phyloP scores from a whole-genome alignment of 1,284 basidiomycete genomes.

The Trichosporon faecale region DNA sequence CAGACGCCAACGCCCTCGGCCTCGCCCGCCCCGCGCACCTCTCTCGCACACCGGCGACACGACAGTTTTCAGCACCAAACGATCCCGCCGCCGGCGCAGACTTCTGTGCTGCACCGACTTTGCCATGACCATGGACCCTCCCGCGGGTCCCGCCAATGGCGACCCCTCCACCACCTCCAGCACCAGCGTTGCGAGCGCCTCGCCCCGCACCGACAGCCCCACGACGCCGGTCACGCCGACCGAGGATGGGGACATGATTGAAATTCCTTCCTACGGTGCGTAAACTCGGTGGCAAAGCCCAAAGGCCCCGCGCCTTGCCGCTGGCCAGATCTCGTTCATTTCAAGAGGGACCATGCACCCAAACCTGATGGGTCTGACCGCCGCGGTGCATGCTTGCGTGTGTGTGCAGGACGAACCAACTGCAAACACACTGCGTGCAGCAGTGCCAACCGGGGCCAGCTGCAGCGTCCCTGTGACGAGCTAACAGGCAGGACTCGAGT shows the following conservation, averaged over 20 bases:
- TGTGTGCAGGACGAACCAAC: too few relatives aligned
- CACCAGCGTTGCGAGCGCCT: background rate
- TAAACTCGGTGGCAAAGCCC: background rate
- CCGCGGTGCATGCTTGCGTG: background rate
- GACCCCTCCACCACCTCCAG: background rate
- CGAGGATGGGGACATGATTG: background rate
- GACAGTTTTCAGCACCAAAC: background rate
- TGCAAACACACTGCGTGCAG: too few relatives aligned
- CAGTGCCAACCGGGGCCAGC: too few relatives aligned
- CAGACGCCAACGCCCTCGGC: background rate
- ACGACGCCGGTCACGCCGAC: background rate
- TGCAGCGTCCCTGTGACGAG: too few relatives aligned
- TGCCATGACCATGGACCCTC: background rate
- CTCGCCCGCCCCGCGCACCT: background rate
- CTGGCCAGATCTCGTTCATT: background rate
- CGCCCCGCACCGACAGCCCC: background rate
- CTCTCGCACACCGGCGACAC: background rate
- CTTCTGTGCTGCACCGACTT: background rate
- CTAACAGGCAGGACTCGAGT: slow-evolving; percentile 37
- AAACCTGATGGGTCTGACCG: background rate
- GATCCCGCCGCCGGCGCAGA: background rate
- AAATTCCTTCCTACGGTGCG: slow-evolving; percentile 6
- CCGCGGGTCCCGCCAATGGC: background rate
- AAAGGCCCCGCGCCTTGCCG: background rate
- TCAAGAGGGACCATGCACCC: background rate